phyloP scores from a whole-genome alignment of 805 yeast species.

The Diddensiella santjacobensis region DNA sequence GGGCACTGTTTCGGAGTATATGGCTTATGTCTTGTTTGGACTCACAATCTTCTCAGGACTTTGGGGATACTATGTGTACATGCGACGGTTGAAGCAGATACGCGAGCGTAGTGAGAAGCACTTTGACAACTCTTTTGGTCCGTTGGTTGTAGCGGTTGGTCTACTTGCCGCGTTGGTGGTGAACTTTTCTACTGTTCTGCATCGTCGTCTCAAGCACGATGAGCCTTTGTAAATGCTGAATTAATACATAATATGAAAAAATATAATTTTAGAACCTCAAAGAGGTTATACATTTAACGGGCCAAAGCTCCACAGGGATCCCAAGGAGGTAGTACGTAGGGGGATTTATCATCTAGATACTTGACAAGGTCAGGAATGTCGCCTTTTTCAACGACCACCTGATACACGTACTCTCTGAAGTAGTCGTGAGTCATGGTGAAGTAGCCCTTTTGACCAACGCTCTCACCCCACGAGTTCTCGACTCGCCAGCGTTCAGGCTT shows the following conservation, averaged over 20 bases:
- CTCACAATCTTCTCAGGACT: slow-evolving; percentile 77
- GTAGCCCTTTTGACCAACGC: slow-evolving; percentile 62
- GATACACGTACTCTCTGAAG: slow-evolving; percentile 70
- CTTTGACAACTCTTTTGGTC: slow-evolving; percentile 87
- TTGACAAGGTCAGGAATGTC: slow-evolving; percentile 43
- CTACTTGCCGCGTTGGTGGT: slow-evolving; percentile 61
- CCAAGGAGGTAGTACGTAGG: slow-evolving; percentile 66
- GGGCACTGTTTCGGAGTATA: slow-evolving; percentile 49
- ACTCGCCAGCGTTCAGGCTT: slow-evolving; percentile 66
- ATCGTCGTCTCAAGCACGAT: slow-evolving; percentile 8
- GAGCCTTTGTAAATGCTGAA: not conserved
- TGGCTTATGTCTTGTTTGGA: slow-evolving; percentile 78
- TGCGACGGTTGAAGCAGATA: slow-evolving; percentile 66
- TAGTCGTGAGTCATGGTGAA: slow-evolving; percentile 69
- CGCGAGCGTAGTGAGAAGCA: slow-evolving; percentile 80
- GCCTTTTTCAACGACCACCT: slow-evolving; percentile 56
- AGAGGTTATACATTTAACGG: not conserved
- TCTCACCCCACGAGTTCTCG: slow-evolving; percentile 75
- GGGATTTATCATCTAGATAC: slow-evolving; percentile 41
- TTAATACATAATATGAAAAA: not conserved
- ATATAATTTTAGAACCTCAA: not conserved
- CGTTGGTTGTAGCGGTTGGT: slow-evolving; percentile 70
- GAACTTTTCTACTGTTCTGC: slow-evolving; percentile 56
- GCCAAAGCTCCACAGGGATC: slow-evolving; percentile 81
- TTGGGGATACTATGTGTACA: slow-evolving; percentile 85